These are phyloP conservation scores for Sordariomycetes sp. DNA, from an alignment of 2,329 filamentous ascomycete genomes.

Conservation along the genomic window DNA sequence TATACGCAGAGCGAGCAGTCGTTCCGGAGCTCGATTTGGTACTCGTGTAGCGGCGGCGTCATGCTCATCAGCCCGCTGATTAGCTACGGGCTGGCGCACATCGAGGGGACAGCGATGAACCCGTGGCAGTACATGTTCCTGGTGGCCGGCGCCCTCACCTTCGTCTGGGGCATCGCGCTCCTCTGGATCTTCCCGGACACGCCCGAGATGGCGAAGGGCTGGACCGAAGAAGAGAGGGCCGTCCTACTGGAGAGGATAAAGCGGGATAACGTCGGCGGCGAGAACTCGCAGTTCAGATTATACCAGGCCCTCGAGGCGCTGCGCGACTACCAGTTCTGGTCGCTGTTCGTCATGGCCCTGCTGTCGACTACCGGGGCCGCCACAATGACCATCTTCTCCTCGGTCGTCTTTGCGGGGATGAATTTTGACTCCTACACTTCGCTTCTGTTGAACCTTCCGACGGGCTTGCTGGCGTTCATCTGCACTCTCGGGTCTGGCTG, in stretches of 20 bases:
- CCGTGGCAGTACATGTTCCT: slow-evolving; percentile 13
- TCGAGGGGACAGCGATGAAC: slow-evolving; percentile 10
- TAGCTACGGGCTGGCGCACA: slow-evolving; percentile 21
- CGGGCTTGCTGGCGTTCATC: slow-evolving; percentile 18
- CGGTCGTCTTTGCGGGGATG: slow-evolving; percentile 22
- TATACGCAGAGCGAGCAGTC: slow-evolving; percentile 4
- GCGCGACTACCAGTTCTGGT: slow-evolving; percentile 24
- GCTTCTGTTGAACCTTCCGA: slow-evolving; percentile 21
- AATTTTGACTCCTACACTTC: slow-evolving; percentile 20
- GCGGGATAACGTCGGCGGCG: slow-evolving; percentile 31
- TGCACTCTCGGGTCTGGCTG: slow-evolving; percentile 19
- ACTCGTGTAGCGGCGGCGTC: slow-evolving; percentile 3
- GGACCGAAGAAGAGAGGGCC: slow-evolving; percentile 21
- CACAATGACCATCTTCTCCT: slow-evolving; percentile 17
- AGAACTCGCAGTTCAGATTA: slow-evolving; percentile 35
- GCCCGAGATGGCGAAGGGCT: slow-evolving; percentile 7
- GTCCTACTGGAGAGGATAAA: slow-evolving; percentile 42
- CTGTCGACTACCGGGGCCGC: slow-evolving; percentile 18
- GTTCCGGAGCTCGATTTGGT: slow-evolving; percentile 5
- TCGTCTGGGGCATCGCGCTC: slow-evolving; percentile 8
- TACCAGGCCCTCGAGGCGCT: slow-evolving; percentile 43
- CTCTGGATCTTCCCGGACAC: slow-evolving; percentile 8
- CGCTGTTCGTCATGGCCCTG: slow-evolving; percentile 16
- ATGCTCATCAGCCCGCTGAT: slow-evolving; percentile 17
- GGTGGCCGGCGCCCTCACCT: slow-evolving; percentile 10